Conservation (phyloP, 2,329 filamentous ascomycete genomes). For the Chrysoporthe puriensis region DNA sequence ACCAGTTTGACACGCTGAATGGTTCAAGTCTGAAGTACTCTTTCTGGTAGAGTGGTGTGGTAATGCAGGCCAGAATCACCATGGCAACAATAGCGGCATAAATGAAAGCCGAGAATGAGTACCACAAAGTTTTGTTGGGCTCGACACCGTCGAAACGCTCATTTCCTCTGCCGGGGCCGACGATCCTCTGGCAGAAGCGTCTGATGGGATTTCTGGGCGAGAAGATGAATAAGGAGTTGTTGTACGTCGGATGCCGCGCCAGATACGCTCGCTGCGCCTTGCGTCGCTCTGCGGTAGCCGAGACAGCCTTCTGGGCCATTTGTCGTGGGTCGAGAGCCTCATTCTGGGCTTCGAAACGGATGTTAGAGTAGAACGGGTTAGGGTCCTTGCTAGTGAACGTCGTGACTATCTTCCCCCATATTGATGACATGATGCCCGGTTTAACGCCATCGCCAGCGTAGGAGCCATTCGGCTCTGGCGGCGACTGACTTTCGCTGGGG, state of each 20-base stretch:
- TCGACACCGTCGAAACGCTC: conserved; percentile 88
- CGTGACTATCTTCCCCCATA: conserved; percentile 64
- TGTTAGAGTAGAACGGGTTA: conserved; percentile 90
- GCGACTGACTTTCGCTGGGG: conserved; percentile 41
- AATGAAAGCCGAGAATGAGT: conserved; percentile 88
- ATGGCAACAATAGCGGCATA: conserved; percentile 95
- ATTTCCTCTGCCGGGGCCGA: conserved; percentile 85
- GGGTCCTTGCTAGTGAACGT: conserved; percentile 70
- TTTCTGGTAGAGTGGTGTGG: conserved; percentile 91
- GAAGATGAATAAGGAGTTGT: conserved; percentile 89
- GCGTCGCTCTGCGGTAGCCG: conserved; percentile 79
- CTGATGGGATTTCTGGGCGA: conserved; percentile 76
- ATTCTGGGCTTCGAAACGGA: conserved; percentile 70
- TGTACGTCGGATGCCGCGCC: conserved; percentile 84
- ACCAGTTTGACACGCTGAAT: conserved; percentile 78
- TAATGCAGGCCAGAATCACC: conserved; percentile 94
- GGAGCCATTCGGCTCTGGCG: conserved; percentile 36
- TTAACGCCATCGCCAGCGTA: conserved; percentile 48
- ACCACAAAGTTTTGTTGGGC: conserved; percentile 90
- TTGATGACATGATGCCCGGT: conserved; percentile 60
- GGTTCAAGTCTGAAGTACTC: conserved; percentile 70
- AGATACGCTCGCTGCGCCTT: conserved; percentile 91
- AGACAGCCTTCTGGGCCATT: conserved; percentile 89
- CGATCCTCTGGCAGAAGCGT: conserved; percentile 82
- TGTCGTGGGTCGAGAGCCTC: conserved; percentile 81